These are phyloP conservation scores for Ceratobasidium sp. DNA, from an alignment of 1,284 basidiomycete genomes.

Conservation along the genomic window DNA sequence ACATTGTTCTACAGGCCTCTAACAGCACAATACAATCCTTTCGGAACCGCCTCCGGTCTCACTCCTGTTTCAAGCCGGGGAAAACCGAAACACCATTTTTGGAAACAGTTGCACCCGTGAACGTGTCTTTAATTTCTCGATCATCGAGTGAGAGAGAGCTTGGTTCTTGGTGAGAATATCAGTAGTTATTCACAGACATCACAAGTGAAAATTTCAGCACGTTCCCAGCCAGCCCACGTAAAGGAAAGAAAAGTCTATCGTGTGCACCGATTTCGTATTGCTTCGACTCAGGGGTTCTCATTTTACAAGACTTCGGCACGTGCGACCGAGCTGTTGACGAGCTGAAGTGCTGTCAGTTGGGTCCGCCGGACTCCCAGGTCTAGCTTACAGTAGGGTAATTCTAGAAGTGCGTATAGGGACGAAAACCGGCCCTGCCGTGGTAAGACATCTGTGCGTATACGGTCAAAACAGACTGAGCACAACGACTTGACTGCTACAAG, in stretches of 20 bases:
- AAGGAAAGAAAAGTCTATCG: background rate
- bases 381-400: background rate
- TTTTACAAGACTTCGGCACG: background rate
- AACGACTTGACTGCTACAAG: background rate
- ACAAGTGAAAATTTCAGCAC: background rate
- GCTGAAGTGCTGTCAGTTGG: background rate
- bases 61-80: background rate
- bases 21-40: background rate
- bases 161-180: slow-evolving; percentile 2
- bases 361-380: background rate
- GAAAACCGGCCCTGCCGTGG: slow-evolving; percentile 4
- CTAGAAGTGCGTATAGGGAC: slow-evolving; percentile 1
- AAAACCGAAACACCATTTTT: background rate
- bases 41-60: background rate
- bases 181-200: background rate
- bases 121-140: background rate
- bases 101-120: background rate
- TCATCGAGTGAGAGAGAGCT: background rate
- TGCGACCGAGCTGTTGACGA: background rate
- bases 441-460: background rate
- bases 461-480: background rate
- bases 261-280: background rate
- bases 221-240: background rate
- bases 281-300: background rate
- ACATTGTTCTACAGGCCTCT: background rate